Base-by-base conservation (phyloP, 371 early-diverging fungal genomes). In the Lichtheimia ornata region DNA sequence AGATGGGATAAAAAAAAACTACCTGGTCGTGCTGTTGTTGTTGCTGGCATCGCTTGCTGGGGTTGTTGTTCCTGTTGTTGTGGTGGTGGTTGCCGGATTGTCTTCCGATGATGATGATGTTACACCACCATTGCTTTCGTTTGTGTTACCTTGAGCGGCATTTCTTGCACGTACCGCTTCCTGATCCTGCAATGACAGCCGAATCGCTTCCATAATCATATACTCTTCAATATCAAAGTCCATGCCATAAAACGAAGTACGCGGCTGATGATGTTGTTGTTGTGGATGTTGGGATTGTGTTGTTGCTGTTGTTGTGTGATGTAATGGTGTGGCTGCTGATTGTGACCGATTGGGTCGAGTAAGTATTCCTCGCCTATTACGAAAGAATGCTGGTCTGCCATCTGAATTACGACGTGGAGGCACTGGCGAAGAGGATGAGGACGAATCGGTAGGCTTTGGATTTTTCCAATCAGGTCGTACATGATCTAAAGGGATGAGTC, bases 171-270 rank as follows among this genome's bases (percentile, higher is more conserved):
- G 27, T 40, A 40, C 35, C n/a, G 82, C 82, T 53, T 88, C 84
- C 62, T 84, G 80, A 64, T 87, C 91, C 58, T 82, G 75, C 56
- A 92, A 71, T 60, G 90, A 89, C 56, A 82, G 74, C 22, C 94
- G 75, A 50, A 96, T 89, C 0, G 95, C 96, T 71, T 95, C 94
- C 86, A 93, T 88, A 0, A 96, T 75, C 94, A 96, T 87, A 70
- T 92, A 71, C 65, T 96, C 96, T 59, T 96, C 95, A 28, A 96
- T 60, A 63, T 95, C 93, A 59, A 82, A 87, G 60, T 84, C 92
- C 83, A 86, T 87, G 65, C 71, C 86, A 68, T 35, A 35, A 35
- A 9, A 35, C 35, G 35, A 35, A 11, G 35, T 35, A 4, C 71
- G 76, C 86, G 84, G 86, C 18, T 77, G 77, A 41, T 72, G 72